Conservation (phyloP, 176 grass and related monocot genomes). For the Pontederia paniculata region DNA sequence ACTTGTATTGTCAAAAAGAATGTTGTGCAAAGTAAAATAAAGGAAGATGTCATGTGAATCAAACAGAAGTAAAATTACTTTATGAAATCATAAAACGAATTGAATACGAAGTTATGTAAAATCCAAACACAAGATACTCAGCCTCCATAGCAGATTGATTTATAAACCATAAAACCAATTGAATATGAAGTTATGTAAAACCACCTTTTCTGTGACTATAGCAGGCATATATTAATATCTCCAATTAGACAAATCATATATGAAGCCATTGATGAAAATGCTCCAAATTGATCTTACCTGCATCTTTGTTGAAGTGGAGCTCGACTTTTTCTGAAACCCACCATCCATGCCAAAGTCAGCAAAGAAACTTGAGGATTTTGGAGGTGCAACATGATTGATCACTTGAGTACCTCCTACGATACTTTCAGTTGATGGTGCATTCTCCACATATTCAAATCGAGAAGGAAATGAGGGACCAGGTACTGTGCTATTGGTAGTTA, state of each 20-base stretch:
- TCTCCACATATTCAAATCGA: slow-evolving; percentile 66
- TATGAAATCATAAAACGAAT: too few relatives aligned
- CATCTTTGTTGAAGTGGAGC: slow-evolving; percentile 36
- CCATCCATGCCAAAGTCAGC: slow-evolving; percentile 59
- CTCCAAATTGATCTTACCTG: slow-evolving; percentile 38
- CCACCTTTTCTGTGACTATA: too few relatives aligned
- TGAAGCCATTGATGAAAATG: background rate
- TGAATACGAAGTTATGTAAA: too few relatives aligned
- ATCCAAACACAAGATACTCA: too few relatives aligned
- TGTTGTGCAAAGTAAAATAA: too few relatives aligned
- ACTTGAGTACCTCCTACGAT: slow-evolving; percentile 29
- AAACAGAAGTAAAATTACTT: too few relatives aligned
- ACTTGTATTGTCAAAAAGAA: background rate
- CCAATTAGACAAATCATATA: too few relatives aligned
- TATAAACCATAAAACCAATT: too few relatives aligned
- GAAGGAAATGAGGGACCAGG: slow-evolving; percentile 35
- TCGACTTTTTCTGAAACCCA: slow-evolving; percentile 65
- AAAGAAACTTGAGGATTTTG: slow-evolving; percentile 79
- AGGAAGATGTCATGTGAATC: too few relatives aligned
- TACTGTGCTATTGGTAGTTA: slow-evolving; percentile 25
- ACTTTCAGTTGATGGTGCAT: slow-evolving; percentile 25
- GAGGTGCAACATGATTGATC: slow-evolving; percentile 49
- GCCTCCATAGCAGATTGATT: too few relatives aligned
- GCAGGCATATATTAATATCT: too few relatives aligned
- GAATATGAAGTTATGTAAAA: too few relatives aligned